Base-by-base conservation (phyloP, 2,329 filamentous ascomycete species). In the Falciphora oryzae region DNA sequence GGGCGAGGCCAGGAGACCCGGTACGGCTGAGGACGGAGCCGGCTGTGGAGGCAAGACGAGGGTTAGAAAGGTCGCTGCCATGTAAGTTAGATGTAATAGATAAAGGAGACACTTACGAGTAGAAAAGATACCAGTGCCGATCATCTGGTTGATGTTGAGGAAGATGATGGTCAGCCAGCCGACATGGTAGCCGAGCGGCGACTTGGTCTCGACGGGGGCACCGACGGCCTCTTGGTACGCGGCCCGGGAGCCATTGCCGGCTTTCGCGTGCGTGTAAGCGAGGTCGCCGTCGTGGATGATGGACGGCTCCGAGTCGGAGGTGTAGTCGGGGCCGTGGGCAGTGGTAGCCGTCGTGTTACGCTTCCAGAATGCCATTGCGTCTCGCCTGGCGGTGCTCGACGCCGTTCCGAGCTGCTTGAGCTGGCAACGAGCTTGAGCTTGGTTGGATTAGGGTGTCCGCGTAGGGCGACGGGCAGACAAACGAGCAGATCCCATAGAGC, bases 101-200 rank as follows among this genome's bases (percentile, higher is more conserved):
- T 22, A 11, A 28, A 38, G 44, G 60, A 31, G 25, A 1, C 0
- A 32, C 6, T 84, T 69, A 70, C 87, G 85, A 0, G 86, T 89
- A 0, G 85, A 88, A 65, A 83, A 87, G 8, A 87, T 80, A 6
- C 85, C 85, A 0, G 84, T 88, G 1, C 86, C 86, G 59, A 89
- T 80, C 85, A 88, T 88, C 72, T 84, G 83, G 64, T 81, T 83
- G 61, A 88, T 72, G 67, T 88, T 88, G 31, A 88, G 71, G 64
- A 86, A 84, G 27, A 87, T 75, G 27, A 86, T 83, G 0, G 84
- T 85, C 31, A 84, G 69, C 22, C 79, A 78, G 1, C 81, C 80
- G 53, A 88, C 85, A 13, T 80, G 75, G 69, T 87, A 87, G 1
- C 86, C 86, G n/a, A 89, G 73, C 0, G 86, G 85, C 4, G 85